Evolutionary conservation across 1,284 basidiomycete species (phyloP), one percentile per base, ranked within the genome.

Genomic region (Earliella scabrosa): DNA sequence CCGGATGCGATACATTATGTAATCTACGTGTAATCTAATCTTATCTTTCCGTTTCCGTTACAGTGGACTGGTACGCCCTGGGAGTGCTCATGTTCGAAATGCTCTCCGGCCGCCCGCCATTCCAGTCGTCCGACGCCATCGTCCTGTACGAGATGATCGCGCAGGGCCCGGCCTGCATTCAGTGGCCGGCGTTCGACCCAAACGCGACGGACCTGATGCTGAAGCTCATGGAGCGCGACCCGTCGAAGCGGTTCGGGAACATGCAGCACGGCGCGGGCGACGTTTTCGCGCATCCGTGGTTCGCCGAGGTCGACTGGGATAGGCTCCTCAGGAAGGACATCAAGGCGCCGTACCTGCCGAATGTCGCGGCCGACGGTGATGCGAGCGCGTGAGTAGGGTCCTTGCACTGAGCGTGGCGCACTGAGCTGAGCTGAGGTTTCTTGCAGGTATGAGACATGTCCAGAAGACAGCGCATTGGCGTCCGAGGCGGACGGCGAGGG

Each of bases 21-120:
- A n/a, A n/a, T n/a, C n/a, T n/a, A n/a, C n/a, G n/a, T n/a, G n/a
- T n/a, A n/a, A n/a, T n/a, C n/a, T n/a, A n/a, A n/a, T n/a, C n/a
- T n/a, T n/a, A n/a, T n/a, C n/a, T n/a, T n/a, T n/a, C n/a, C n/a
- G n/a, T n/a, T n/a, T n/a, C n/a, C n/a, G n/a, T n/a, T n/a, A n/a
- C n/a, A n/a, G 97, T 99, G 1, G 97, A 99, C 70, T 99, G 97
- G 97, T 99, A 98, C 73, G 96, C 97, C 0, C 84, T 99, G 29
- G 97, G 97, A 45, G 95, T 99, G 26, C 82, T 99, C 71, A 88
- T 98, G 49, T 99, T 95, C 73, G 97, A 99, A 73, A 99, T 99
- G 91, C 88, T 98, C 59, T 88, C 92, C 4, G 93, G 92, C 5
- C 86, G 90, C 16, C 91, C 91, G 5, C 91, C 91, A 0, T 90